phyloP scores from a whole-genome alignment of 352 stramenopile species.

The Albugo candida region DNA sequence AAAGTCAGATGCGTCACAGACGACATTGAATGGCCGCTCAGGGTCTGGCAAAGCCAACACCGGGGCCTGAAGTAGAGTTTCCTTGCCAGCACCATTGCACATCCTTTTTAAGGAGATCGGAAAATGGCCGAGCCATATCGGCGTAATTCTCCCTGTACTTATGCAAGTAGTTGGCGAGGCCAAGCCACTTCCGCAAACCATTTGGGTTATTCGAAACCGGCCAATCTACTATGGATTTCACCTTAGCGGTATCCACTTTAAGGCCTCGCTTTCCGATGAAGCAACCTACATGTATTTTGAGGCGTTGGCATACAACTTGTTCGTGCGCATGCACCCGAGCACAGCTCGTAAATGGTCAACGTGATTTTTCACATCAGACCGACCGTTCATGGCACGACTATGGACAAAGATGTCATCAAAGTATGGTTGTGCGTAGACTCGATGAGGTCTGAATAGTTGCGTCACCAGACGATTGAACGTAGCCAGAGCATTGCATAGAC shows the following conservation, averaged over 20 bases:
- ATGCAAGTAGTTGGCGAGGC: neutral
- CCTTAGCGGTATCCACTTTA: conserved; percentile 8
- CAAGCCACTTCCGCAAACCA: conserved; percentile 1
- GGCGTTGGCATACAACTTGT: conserved; percentile 13
- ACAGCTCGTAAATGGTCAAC: conserved; percentile 5
- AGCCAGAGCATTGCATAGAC: too few relatives aligned
- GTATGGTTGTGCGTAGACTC: conserved; percentile 5
- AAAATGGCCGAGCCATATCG: neutral
- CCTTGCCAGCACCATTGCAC: neutral
- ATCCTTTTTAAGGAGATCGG: neutral
- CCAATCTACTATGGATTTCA: conserved; percentile 6
- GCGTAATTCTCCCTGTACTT: neutral
- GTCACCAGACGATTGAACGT: conserved; percentile 13
- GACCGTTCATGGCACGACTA: conserved; percentile 3
- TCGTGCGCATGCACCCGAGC: conserved; percentile 2
- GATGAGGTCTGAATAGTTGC: too few relatives aligned
- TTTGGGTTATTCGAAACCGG: conserved; percentile 4
- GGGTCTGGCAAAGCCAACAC: neutral
- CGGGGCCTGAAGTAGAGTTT: neutral
- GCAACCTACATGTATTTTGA: conserved; percentile 13
- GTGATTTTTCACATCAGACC: conserved; percentile 8
- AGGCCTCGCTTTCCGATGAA: conserved; percentile 8
- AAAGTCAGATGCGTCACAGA: conserved; percentile 1
- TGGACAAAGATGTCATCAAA: conserved; percentile 16
- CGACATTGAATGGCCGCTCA: neutral